Base-by-base conservation (phyloP, 495 filamentous ascomycete species). In the Penicillium coffeae region DNA sequence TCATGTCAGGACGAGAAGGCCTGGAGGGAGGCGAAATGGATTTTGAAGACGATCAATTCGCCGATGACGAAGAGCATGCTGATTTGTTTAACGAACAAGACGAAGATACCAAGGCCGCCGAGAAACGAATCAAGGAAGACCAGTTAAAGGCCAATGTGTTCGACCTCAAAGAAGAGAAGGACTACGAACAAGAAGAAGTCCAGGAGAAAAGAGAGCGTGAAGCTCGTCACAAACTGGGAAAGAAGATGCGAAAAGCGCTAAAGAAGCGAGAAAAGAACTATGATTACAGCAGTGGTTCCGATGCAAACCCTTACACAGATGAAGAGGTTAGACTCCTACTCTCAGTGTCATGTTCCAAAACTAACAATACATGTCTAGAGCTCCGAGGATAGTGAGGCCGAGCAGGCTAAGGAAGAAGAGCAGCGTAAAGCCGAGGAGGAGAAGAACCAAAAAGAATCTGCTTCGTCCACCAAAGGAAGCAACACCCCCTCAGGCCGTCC, bases 111-210 rank as follows among this genome's bases (percentile, higher is more conserved):
- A 96, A 95, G 61, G 86, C 89, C n/a, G 81, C 90, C 3, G 85
- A 92, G 56, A 83, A 85, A 45, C 78, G 83, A 51, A 86, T 97
- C 51, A 93, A 91, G 51, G 82, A 88, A 30, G 91, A 98, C 58
- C 89, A 93, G 56, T 72, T 91, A 22, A 81, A 80, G 48, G 92
- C 93, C 12, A 95, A 95, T 56, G 69, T 92, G 6, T 96, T 96
- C 54, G 85, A 87, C 48, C 71, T 88, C 12, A 89, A 87, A 53
- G 83, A 94, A 15, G 89, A 96, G 64, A 81, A 84, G 45, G 88
- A 96, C 50, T 88, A 89, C 30, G 90, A 96, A 44, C 73, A 83
- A 42, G 86, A 92, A 59, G 88, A 93, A 63, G 60, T 78, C 9
- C 78, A 85, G 51, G 76, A 86, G 58, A 77, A 84, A 65, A 76